These are phyloP conservation scores for Phytophthora fragariaefolia DNA, from an alignment of 352 stramenopile species.

Conservation along the genomic window DNA sequence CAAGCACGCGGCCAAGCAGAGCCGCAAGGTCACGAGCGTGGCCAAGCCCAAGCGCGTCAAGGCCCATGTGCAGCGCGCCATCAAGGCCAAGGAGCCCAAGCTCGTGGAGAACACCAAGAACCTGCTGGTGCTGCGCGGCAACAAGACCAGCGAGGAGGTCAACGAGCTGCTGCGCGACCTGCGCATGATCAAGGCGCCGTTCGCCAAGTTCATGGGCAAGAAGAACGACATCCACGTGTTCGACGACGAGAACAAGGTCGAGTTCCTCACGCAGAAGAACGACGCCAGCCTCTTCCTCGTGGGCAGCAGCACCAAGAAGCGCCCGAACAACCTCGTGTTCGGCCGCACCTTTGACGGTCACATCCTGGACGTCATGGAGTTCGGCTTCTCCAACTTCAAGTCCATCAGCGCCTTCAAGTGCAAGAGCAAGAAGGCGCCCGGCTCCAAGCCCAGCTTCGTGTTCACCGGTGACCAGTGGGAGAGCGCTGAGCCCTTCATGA, in stretches of 20 bases:
- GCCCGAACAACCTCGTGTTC: conserved; percentile 98
- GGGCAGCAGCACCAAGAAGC: conserved; percentile 98
- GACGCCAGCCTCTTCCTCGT: conserved; percentile 97
- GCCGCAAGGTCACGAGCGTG: conserved; percentile 71
- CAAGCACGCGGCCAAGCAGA: conserved; percentile 76
- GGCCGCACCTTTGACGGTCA: conserved; percentile 98
- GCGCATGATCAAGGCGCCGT: conserved; percentile 88
- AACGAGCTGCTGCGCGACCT: conserved; percentile 86
- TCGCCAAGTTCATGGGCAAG: conserved; percentile 91
- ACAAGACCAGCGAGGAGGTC: conserved; percentile 89
- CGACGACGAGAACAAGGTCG: conserved; percentile 92
- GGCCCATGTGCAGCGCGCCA: conserved; percentile 76
- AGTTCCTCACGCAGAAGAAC: conserved; percentile 98
- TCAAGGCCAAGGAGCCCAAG: conserved; percentile 92
- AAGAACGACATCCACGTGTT: conserved; percentile 96
- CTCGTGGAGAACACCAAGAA: conserved; percentile 93
- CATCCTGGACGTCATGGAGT: conserved; percentile 98
- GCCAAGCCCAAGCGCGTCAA: conserved; percentile 85
- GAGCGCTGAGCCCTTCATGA: conserved; percentile 88
- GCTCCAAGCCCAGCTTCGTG: conserved; percentile 96
- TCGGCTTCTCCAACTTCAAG: conserved; percentile 96
- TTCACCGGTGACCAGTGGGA: conserved; percentile 97
- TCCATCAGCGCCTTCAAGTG: conserved; percentile 93
- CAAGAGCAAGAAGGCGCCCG: conserved; percentile 92
- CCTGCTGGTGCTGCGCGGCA: conserved; percentile 88